Evolutionary conservation across 2,329 filamentous ascomycete genomes (phyloP), one percentile per base, ranked within the genome.

Genomic region (Claviceps sp.): DNA sequence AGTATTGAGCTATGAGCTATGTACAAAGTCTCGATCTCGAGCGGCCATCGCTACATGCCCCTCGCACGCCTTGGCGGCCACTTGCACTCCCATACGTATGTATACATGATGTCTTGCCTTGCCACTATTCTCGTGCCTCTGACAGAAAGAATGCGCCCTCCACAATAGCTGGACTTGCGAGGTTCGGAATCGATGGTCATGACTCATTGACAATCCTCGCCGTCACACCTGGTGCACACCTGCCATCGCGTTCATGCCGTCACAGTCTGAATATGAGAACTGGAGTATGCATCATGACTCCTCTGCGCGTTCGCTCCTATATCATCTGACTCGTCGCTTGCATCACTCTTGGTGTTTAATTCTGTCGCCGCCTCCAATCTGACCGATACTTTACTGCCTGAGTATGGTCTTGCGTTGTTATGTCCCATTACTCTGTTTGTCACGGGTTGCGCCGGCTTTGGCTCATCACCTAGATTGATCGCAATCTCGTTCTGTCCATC

Each of bases 401-500:
- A 42, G n/a, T 5, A 45, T 22, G 47, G n/a, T 16, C 5, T 37
- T 22, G 8, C 30, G 2, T 14, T n/a, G 5, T 22, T 17, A 39
- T 2, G 22, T 19, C 52, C 53, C 16, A 38, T 47, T 45, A 52
- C 54, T 51, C 40, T 69, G 47, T 75, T 74, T 39, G 77, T 72
- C 0, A 72, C 74, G 10, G 77, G 74, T 17, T 82, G 64, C 1
- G 79, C 78, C 16, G 78, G 78, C 51, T 73, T 70, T 26, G 73
- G 69, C 2, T 77, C 79, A 16, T 82, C 81, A 0, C 78, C 81
- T 55, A 80, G 75, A 62, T 78, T 82, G 16, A 78, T 60, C 0
- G 78, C 80, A 4, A 71, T 73, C 55, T 83, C 80, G 55, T 78
- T 82, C 56, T 82, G 80, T 10, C 77, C 77, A 52, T 80, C 78